Percentiles rank a stretch among this genome's conserved stretches.
These are phyloP conservation scores for Carex arenaria DNA, from an alignment of 202 grass and related monocot genomes.

Conservation along the genomic window DNA sequence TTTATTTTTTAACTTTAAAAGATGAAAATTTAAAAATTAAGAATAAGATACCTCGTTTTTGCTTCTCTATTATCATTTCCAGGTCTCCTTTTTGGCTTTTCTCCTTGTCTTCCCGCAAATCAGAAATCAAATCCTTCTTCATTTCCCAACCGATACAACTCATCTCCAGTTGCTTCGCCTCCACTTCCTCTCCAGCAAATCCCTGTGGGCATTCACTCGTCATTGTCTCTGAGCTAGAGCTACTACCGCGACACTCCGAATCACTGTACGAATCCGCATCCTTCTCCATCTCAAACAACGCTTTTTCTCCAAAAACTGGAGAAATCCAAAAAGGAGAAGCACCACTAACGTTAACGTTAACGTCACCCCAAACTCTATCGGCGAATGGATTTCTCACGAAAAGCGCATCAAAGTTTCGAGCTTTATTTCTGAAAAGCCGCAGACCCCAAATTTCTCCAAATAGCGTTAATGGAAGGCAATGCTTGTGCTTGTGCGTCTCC, in stretches of 20 bases:
- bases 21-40: not conserved
- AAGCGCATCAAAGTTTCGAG: not conserved
- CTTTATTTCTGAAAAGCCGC: not conserved
- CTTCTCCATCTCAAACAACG: not conserved
- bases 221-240: constrained; percentile 34
- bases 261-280: constrained; percentile 36
- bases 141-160: constrained; percentile 22
- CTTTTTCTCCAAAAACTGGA: not conserved
- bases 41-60: constrained; percentile 17
- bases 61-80: constrained; percentile 27
- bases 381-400: constrained; percentile 17
- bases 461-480: constrained; percentile 18
- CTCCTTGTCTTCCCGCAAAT: constrained; percentile 19
- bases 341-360: not conserved
- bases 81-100: constrained; percentile 5
- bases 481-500: constrained; percentile 28
- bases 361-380: constrained; percentile 1
- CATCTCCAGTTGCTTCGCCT: not conserved
- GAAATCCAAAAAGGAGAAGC: not conserved
- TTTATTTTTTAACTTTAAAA: too few relatives aligned
- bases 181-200: constrained; percentile 5
- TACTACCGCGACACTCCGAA: constrained; percentile 33
- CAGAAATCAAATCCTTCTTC: constrained; percentile 20
- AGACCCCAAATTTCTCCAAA: constrained; percentile 11
- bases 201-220: constrained; percentile 19